Percentiles rank a stretch among this genome's conserved stretches.
These are phyloP conservation scores for Malassezia furfur DNA, from an alignment of 1,284 basidiomycete genomes.

Conservation along the genomic window DNA sequence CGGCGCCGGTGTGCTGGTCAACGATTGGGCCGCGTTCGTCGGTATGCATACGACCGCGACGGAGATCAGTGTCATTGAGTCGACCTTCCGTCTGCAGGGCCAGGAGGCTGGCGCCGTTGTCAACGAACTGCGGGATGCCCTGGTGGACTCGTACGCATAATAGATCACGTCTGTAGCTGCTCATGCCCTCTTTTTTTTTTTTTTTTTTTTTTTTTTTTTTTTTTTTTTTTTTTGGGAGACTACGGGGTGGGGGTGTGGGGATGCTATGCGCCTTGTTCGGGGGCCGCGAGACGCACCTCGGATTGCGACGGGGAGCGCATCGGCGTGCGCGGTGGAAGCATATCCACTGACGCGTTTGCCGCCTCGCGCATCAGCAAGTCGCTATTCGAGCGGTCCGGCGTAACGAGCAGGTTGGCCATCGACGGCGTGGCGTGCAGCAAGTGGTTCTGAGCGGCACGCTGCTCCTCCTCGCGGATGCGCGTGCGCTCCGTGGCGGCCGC, in stretches of 20 bases:
- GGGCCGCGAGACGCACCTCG: not conserved
- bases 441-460: not conserved
- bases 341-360: constrained; percentile 8
- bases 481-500: constrained; percentile 8
- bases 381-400: constrained; percentile 4
- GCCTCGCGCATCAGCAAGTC: constrained; percentile 10
- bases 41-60: constrained; percentile 67
- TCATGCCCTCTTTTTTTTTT: not conserved
- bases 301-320: not conserved
- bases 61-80: constrained; percentile 95
- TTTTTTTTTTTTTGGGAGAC: not conserved
- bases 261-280: not conserved
- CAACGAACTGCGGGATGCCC: constrained; percentile 40
- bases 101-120: constrained; percentile 33
- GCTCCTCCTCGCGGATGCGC: constrained; percentile 6
- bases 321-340: not conserved
- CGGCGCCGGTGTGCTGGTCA: constrained; percentile 92
- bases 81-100: constrained; percentile 62
- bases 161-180: not conserved
- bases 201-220: not conserved
- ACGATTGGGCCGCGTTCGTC: constrained; percentile 92
- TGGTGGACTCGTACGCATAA: constrained; percentile 45
- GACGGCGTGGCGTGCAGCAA: constrained; percentile 8
- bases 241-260: not conserved
- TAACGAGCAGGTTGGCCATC: not conserved